These are phyloP conservation scores for Phytopythium oedochilum DNA, from an alignment of 352 stramenopile genomes.

Conservation along the genomic window DNA sequence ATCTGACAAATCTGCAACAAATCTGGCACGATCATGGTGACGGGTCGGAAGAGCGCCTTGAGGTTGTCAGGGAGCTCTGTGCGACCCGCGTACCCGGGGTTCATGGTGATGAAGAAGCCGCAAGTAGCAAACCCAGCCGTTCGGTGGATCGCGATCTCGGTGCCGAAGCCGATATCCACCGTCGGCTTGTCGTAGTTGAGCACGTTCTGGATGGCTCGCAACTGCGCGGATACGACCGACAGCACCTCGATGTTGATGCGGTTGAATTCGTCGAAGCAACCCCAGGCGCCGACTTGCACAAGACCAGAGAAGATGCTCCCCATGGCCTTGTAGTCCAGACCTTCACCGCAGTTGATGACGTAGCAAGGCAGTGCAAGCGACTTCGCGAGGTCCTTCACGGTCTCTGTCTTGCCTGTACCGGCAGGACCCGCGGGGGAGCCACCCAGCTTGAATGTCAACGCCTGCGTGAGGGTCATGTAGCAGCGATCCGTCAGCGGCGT, in stretches of 20 bases:
- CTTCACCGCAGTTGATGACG: conserved; percentile 90
- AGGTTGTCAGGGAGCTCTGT: conserved; percentile 92
- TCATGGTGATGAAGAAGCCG: conserved; percentile 96
- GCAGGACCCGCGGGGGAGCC: conserved; percentile 87
- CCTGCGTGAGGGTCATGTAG: conserved; percentile 93
- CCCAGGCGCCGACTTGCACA: conserved; percentile 85
- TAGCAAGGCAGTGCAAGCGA: conserved; percentile 90
- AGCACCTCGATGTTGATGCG: conserved; percentile 87
- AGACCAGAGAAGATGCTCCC: conserved; percentile 87
- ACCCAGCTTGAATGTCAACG: conserved; percentile 90
- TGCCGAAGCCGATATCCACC: conserved; percentile 90
- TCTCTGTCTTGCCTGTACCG: conserved; percentile 92
- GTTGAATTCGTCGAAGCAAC: conserved; percentile 88
- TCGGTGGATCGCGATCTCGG: conserved; percentile 89
- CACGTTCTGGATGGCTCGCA: conserved; percentile 91
- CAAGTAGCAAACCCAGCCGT: conserved; percentile 91
- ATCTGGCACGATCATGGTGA: conserved; percentile 94
- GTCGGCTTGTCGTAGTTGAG: conserved; percentile 90
- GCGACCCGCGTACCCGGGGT: conserved; percentile 89
- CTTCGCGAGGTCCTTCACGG: conserved; percentile 92
- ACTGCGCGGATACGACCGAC: conserved; percentile 82
- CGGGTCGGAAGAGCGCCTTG: conserved; percentile 90
- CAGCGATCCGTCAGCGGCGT: conserved; percentile 91
- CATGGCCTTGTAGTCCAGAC: conserved; percentile 92
- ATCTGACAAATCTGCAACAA: conserved; percentile 92